Percentiles rank a stretch among this genome's conserved stretches.
Conservation (phyloP, 2,329 filamentous ascomycete genomes). For the Parastagonospora nodorum region DNA sequence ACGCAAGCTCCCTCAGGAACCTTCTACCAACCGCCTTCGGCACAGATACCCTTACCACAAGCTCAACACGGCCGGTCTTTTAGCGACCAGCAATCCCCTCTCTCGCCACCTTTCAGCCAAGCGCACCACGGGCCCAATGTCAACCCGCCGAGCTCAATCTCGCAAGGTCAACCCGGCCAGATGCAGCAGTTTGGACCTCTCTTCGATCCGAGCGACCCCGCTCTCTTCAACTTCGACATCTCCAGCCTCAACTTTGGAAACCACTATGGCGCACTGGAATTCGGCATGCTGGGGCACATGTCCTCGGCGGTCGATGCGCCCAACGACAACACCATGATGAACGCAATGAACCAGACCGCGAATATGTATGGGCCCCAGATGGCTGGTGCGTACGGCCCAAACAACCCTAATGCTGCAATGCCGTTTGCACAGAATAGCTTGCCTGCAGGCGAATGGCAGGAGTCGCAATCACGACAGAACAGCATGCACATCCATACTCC, state of each 20-base stretch:
- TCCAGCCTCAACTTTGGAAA: constrained; percentile 95
- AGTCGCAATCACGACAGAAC: constrained; percentile 48
- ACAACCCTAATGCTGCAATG: constrained; percentile 35
- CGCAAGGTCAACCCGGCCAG: constrained; percentile 45
- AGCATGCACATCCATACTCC: constrained; percentile 52
- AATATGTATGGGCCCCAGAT: constrained; percentile 50
- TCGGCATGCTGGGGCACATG: constrained; percentile 96
- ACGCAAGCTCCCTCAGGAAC: constrained; percentile 41
- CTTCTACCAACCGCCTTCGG: constrained; percentile 49
- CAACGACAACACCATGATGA: constrained; percentile 59
- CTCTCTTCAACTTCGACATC: constrained; percentile 93
- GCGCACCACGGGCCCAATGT: constrained; percentile 51
- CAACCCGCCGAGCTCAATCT: constrained; percentile 54
- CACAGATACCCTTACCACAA: constrained; percentile 48
- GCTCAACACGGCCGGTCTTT: constrained; percentile 58
- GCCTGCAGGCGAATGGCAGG: constrained; percentile 44
- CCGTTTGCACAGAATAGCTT: constrained; percentile 34
- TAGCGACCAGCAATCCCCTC: constrained; percentile 71
- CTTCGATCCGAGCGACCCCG: constrained; percentile 90
- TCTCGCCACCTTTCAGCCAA: constrained; percentile 74
- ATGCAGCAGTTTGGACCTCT: constrained; percentile 60
- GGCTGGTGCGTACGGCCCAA: constrained; percentile 30
- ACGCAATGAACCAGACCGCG: constrained; percentile 37
- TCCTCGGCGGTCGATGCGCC: constrained; percentile 85
- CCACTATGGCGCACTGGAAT: constrained; percentile 93